phyloP scores from a whole-genome alignment of 2,329 filamentous ascomycete genomes.

The Aspergillus texensis region DNA sequence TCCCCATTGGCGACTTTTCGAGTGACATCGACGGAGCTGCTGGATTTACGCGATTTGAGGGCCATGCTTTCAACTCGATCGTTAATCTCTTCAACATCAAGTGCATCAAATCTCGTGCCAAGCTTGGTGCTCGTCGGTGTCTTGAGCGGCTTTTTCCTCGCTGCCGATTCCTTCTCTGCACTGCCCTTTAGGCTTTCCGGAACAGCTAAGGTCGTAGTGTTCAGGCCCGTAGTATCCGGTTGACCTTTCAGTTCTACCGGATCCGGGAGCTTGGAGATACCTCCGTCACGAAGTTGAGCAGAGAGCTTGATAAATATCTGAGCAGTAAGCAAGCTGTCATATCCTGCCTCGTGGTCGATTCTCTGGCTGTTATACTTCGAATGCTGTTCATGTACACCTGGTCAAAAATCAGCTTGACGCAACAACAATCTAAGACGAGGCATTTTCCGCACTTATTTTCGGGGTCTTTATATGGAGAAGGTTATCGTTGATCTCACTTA shows the following conservation, averaged over 20 bases:
- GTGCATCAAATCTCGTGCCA: conserved; percentile 33
- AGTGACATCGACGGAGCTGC: conserved; percentile 17
- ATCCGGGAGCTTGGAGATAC: conserved; percentile 12
- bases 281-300: conserved; percentile 51
- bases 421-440: background rate
- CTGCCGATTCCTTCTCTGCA: background rate
- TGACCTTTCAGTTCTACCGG: background rate
- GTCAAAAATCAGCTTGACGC: conserved; percentile 20
- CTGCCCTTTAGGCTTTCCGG: background rate
- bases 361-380: conserved; percentile 32
- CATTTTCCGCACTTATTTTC: conserved; percentile 31
- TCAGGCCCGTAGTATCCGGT: background rate
- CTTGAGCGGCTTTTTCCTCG: background rate
- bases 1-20: conserved; percentile 37
- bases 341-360: conserved; percentile 61
- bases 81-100: conserved; percentile 21
- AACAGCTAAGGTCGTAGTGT: background rate
- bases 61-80: conserved; percentile 10
- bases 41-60: background rate
- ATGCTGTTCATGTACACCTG: conserved; percentile 36
- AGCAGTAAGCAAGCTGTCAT: conserved; percentile 64
- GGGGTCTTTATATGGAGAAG: conserved; percentile 30
- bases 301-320: conserved; percentile 60
- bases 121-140: conserved; percentile 10
- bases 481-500: conserved; percentile 32